Percentiles rank a stretch among this genome's conserved stretches.
Evolutionary conservation across 2,329 filamentous ascomycete genomes (phyloP).

Genomic region (Colletotrichum graminicola): DNA sequence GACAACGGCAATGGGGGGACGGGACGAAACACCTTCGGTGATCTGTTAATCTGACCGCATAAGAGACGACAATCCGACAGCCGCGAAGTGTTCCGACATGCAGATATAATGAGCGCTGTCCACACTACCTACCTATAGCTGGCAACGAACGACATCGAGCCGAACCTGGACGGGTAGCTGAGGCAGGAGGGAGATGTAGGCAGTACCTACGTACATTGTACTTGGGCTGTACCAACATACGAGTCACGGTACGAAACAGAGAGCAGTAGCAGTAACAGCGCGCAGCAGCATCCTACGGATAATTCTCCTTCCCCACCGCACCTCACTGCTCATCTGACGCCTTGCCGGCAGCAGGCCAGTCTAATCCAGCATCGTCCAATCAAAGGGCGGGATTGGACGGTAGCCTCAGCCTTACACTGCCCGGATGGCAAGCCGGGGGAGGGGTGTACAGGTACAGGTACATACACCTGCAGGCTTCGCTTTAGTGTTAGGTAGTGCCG

Average conservation of each 20-base stretch:
- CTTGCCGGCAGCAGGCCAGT: slow-evolving; percentile 14
- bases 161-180: neutral
- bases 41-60: slow-evolving; percentile 13
- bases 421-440: slow-evolving; percentile 32
- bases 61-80: neutral
- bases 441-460: neutral
- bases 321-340: neutral
- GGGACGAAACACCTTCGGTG: slow-evolving; percentile 23
- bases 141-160: neutral
- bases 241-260: neutral
- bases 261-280: neutral
- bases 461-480: slow-evolving; percentile 20
- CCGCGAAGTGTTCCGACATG: neutral
- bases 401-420: slow-evolving; percentile 42
- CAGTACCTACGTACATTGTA: neutral
- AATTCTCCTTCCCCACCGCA: slow-evolving; percentile 14
- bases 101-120: neutral
- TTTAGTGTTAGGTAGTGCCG: slow-evolving; percentile 36
- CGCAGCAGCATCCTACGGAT: no score
- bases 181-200: neutral
- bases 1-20: slow-evolving; percentile 16
- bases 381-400: slow-evolving; percentile 3
- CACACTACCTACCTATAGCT: no score
- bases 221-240: no score
- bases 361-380: slow-evolving; percentile 17